These are phyloP conservation scores for Nothophoma quercina DNA, from an alignment of 2,329 filamentous ascomycete species.

Conservation along the genomic window DNA sequence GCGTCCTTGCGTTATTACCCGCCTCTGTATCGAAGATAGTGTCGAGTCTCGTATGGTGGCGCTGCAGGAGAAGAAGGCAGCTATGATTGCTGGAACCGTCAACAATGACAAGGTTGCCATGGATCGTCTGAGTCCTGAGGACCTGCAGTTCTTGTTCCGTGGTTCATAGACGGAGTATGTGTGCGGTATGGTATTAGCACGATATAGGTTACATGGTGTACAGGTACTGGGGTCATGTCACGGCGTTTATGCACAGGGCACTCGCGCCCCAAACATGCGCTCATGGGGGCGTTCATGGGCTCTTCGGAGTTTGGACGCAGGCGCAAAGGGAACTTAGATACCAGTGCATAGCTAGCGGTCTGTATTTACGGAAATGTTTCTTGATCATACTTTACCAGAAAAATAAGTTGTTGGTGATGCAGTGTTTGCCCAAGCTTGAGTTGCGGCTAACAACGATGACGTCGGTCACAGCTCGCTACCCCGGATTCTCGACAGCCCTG, in stretches of 20 bases:
- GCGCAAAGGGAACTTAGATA: neutral
- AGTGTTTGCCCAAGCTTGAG: too few species aligned
- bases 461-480: conserved; percentile 13
- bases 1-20: conserved; percentile 90
- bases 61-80: conserved; percentile 97
- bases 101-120: conserved; percentile 91
- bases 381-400: too few species aligned
- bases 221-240: neutral
- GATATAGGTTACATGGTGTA: neutral
- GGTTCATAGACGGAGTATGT: conserved; percentile 60
- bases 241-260: neutral
- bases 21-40: conserved; percentile 94
- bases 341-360: neutral
- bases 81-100: conserved; percentile 96
- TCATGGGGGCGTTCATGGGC: too few species aligned
- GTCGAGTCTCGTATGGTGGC: conserved; percentile 96
- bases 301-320: neutral
- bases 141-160: conserved; percentile 96
- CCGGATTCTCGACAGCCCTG: conserved; percentile 13
- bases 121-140: conserved; percentile 87
- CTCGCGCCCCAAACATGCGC: neutral
- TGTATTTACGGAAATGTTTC: too few species aligned
- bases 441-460: conserved; percentile 2
- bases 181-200: neutral
- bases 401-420: too few species aligned